Evolutionary conservation across 768 basidiomycete species (phyloP).

Genomic region (Asterophora parasitica): DNA sequence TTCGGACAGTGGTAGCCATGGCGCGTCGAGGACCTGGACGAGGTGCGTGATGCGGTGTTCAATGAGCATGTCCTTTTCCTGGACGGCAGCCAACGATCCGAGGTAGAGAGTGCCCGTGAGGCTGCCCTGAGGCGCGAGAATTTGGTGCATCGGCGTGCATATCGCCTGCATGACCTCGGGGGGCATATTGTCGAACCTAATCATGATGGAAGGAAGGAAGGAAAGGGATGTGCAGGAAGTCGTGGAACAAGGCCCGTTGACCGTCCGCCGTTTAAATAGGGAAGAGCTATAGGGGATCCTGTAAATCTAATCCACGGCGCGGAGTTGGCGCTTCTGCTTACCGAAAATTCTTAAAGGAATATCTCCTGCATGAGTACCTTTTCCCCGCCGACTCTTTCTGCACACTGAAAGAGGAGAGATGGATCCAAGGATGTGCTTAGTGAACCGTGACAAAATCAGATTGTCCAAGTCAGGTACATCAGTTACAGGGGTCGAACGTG

Average conservation of each 20-base stretch:
- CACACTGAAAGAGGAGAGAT: slow-evolving; percentile 9
- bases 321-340: slow-evolving; percentile 15
- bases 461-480: slow-evolving; percentile 12
- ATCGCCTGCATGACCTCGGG: slow-evolving; percentile 78
- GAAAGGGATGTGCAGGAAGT: neutral
- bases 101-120: slow-evolving; percentile 57
- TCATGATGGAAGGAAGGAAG: slow-evolving; percentile 40
- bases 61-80: slow-evolving; percentile 50
- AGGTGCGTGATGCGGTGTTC: slow-evolving; percentile 46
- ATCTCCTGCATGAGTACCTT: slow-evolving; percentile 7
- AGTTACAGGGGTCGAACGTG: slow-evolving; percentile 8
- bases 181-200: slow-evolving; percentile 71
- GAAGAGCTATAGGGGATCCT: slow-evolving; percentile 13
- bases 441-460: neutral
- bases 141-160: slow-evolving; percentile 82
- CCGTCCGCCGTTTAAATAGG: slow-evolving; percentile 16
- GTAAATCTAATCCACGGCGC: slow-evolving; percentile 9
- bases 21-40: slow-evolving; percentile 59
- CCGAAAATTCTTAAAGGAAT: slow-evolving; percentile 11
- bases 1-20: slow-evolving; percentile 51
- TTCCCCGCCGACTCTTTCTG: slow-evolving; percentile 6
- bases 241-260: slow-evolving; percentile 1
- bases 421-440: slow-evolving; percentile 7
- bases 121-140: slow-evolving; percentile 39
- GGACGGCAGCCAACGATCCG: slow-evolving; percentile 55